phyloP scores from a whole-genome alignment of 495 filamentous ascomycete genomes.

The Achaetomiella virescens region DNA sequence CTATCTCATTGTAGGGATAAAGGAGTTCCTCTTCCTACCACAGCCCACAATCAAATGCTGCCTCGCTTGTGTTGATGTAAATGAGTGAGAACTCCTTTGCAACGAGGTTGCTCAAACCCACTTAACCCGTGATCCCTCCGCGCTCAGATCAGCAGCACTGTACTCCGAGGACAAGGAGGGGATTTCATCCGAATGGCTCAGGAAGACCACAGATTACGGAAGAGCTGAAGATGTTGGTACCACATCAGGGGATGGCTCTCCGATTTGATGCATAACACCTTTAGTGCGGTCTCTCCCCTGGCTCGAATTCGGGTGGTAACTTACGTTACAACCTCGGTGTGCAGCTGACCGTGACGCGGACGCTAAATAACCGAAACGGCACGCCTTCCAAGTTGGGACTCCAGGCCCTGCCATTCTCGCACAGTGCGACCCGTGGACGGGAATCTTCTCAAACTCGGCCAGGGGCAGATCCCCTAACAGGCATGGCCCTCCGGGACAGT shows the following conservation, averaged over 20 bases:
- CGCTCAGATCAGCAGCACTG: no score
- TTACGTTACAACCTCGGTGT: neutral
- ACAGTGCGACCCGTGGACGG: neutral
- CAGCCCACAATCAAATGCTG: no score
- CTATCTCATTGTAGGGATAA: neutral
- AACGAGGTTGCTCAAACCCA: no score
- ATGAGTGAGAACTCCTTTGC: no score
- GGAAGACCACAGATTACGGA: no score
- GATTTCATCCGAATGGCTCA: no score
- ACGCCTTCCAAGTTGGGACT: neutral
- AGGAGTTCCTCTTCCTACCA: no score
- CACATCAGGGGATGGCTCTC: neutral
- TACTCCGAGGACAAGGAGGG: no score
- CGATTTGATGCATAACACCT: neutral
- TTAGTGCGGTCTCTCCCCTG: neutral
- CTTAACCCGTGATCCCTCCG: no score
- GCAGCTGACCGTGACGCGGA: neutral
- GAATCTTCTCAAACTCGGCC: neutral
- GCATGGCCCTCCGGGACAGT: neutral
- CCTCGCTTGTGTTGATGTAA: no score
- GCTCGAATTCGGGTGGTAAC: neutral
- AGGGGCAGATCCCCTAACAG: slow-evolving; percentile 8
- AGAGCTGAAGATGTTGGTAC: no score
- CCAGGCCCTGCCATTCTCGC: neutral
- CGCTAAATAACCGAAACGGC: neutral